Percentiles rank a stretch among this genome's conserved stretches.
Evolutionary conservation across 75 land plant genomes (phyloP).

Genomic region (Picea sitchensis): DNA sequence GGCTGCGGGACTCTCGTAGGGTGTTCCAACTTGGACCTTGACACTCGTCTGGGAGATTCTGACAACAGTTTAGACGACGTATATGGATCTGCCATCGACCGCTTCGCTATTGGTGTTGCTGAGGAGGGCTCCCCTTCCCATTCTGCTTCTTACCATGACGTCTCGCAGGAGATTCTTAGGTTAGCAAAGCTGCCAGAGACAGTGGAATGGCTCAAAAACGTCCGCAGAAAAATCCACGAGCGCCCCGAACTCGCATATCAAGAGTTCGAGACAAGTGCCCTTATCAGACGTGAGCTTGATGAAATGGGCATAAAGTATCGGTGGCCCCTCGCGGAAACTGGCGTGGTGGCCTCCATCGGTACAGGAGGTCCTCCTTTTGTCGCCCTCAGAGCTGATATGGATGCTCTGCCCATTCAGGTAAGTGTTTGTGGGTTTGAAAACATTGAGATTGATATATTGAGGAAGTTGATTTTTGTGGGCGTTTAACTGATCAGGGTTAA

Average conservation of each 20-base stretch:
- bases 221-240: constrained; percentile 38
- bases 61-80: background rate
- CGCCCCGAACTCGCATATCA: constrained; percentile 47
- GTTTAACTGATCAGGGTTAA: background rate
- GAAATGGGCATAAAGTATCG: constrained; percentile 26
- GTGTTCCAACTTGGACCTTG: too few relatives aligned
- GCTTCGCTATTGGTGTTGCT: background rate
- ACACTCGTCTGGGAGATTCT: background rate
- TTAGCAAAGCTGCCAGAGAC: constrained; percentile 17
- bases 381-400: constrained; percentile 57
- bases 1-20: too few relatives aligned
- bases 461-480: background rate
- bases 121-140: too few relatives aligned
- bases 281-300: constrained; percentile 37
- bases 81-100: background rate
- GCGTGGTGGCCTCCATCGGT: constrained; percentile 44
- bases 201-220: constrained; percentile 25
- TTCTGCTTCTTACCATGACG: background rate
- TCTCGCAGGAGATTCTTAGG: constrained; percentile 13
- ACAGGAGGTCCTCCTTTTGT: constrained; percentile 34
- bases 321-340: constrained; percentile 44
- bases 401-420: constrained; percentile 58
- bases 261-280: constrained; percentile 46
- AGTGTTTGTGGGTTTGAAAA: background rate
- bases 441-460: background rate